phyloP scores from a whole-genome alignment of 2,329 filamentous ascomycete species.

The Daldinia sp. region DNA sequence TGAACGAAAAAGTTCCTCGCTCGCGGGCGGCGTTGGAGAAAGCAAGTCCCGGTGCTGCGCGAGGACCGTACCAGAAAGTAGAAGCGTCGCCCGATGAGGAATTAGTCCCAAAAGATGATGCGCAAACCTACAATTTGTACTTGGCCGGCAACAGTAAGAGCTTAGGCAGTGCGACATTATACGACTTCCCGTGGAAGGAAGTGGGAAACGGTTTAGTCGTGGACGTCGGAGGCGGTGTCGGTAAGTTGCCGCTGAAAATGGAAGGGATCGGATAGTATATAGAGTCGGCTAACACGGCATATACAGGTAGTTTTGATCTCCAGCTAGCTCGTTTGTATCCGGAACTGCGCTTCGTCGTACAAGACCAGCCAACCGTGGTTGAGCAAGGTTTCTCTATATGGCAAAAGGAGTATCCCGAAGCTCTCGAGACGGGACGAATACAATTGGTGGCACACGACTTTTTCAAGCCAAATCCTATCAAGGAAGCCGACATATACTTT shows the following conservation, averaged over 20 bases:
- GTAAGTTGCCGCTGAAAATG: slow-evolving; percentile 15
- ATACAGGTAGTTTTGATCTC: slow-evolving; percentile 25
- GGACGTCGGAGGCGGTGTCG: slow-evolving; percentile 35
- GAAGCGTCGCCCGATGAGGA: slow-evolving; percentile 25
- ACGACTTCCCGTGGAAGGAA: slow-evolving; percentile 35
- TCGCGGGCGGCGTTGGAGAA: slow-evolving; percentile 25
- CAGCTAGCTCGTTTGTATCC: slow-evolving; percentile 32
- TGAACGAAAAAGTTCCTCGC: slow-evolving; percentile 27
- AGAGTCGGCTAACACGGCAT: slow-evolving; percentile 9
- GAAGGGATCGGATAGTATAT: background rate
- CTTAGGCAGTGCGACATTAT: slow-evolving; percentile 30
- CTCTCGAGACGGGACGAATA: slow-evolving; percentile 31
- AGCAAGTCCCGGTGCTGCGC: slow-evolving; percentile 30
- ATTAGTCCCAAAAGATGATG: slow-evolving; percentile 22
- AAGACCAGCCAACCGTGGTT: slow-evolving; percentile 24
- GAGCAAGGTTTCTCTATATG: slow-evolving; percentile 30
- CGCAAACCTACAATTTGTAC: slow-evolving; percentile 28
- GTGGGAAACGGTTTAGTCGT: slow-evolving; percentile 29
- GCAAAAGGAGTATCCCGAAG: slow-evolving; percentile 32
- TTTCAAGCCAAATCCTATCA: slow-evolving; percentile 42
- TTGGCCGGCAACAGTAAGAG: slow-evolving; percentile 34
- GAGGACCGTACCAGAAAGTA: slow-evolving; percentile 16
- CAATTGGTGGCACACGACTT: slow-evolving; percentile 42
- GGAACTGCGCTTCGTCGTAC: slow-evolving; percentile 30
- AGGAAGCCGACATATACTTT: slow-evolving; percentile 43